A percentile compares a stretch with the other conserved stretches of the same genome.
phyloP scores from a whole-genome alignment of 2,329 filamentous ascomycete genomes.

The Leptosphaerulina australis region DNA sequence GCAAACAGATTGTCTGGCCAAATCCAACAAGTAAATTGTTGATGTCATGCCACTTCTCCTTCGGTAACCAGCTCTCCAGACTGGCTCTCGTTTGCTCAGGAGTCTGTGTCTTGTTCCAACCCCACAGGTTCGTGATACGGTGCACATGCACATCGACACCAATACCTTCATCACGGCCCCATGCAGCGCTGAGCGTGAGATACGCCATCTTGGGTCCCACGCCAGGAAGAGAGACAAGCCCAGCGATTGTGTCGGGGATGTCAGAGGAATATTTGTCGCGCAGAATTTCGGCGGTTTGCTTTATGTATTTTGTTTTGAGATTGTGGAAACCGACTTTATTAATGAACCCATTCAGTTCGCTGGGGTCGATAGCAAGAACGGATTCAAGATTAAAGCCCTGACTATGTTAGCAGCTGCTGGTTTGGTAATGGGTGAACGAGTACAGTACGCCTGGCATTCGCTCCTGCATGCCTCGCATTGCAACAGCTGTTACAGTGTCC shows the following conservation, averaged over 20 bases:
- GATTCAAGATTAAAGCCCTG: constrained; percentile 73
- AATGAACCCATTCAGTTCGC: constrained; percentile 74
- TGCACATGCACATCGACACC: constrained; percentile 96
- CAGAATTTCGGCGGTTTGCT: constrained; percentile 74
- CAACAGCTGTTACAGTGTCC: constrained; percentile 85
- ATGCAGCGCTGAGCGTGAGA: constrained; percentile 78
- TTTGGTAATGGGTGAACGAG: background rate
- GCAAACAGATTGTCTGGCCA: constrained; percentile 84
- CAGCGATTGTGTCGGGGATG: constrained; percentile 78
- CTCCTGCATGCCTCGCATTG: constrained; percentile 78
- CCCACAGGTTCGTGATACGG: constrained; percentile 92
- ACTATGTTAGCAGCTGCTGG: constrained; percentile 13
- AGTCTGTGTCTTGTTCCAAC: constrained; percentile 80
- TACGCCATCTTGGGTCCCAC: constrained; percentile 97
- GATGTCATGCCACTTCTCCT: constrained; percentile 87
- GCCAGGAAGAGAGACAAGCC: constrained; percentile 77
- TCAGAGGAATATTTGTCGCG: constrained; percentile 73
- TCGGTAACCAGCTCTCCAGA: constrained; percentile 82
- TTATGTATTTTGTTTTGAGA: constrained; percentile 86
- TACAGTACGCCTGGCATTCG: constrained; percentile 64
- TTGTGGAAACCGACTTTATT: constrained; percentile 91
- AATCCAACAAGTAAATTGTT: constrained; percentile 88
- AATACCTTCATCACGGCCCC: constrained; percentile 75
- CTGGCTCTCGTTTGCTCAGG: constrained; percentile 81
- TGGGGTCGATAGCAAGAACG: constrained; percentile 72